Conservation (phyloP, 2,329 filamentous ascomycete genomes). For the Alternaria hordeiaustralica region DNA sequence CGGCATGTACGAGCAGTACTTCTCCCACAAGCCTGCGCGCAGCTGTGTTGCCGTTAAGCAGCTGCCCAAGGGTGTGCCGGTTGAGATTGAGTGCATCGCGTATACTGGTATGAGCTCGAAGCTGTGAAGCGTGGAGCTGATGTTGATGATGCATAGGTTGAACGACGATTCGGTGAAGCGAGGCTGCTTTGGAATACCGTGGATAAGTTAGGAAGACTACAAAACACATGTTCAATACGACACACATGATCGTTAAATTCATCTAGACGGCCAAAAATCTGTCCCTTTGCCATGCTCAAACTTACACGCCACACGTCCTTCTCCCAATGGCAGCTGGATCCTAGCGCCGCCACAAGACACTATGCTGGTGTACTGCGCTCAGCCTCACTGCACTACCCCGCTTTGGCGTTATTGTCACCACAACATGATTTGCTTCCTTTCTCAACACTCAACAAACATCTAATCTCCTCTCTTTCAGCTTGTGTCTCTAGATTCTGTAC, state of each 20-base stretch:
- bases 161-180: background rate
- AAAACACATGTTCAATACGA: background rate
- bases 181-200: background rate
- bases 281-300: background rate
- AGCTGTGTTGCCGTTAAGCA: constrained; percentile 91
- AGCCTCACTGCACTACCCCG: background rate
- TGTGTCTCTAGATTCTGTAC: background rate
- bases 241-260: background rate
- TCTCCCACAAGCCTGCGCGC: constrained; percentile 81
- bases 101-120: constrained; percentile 47
- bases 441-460: background rate
- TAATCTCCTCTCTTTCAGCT: background rate
- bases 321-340: background rate
- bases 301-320: background rate
- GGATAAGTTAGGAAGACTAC: background rate
- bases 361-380: background rate
- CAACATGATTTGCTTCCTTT: background rate
- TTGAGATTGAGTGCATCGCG: constrained; percentile 91
- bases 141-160: constrained; percentile 24
- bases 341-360: background rate
- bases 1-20: constrained; percentile 81
- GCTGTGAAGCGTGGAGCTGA: constrained; percentile 17
- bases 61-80: constrained; percentile 82
- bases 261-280: background rate
- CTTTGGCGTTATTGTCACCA: background rate